Conservation (phyloP, 148 eudicot species). For the Nyssa sinensis region DNA sequence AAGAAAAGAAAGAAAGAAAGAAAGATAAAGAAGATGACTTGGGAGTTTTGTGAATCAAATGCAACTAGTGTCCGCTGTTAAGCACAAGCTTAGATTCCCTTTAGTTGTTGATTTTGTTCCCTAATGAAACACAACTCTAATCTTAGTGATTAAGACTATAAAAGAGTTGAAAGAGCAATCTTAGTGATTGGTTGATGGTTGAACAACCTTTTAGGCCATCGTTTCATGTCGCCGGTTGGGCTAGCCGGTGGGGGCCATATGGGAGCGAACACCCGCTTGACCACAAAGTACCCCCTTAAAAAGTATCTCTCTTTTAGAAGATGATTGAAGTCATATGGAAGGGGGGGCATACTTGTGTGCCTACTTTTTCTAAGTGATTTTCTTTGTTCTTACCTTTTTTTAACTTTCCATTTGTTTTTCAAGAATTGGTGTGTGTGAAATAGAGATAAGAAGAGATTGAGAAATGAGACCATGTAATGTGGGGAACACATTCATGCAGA, state of each 20-base stretch:
- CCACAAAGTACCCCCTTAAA: slow-evolving; percentile 19
- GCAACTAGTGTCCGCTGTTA: background rate
- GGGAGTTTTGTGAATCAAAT: slow-evolving; percentile 4
- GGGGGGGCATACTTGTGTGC: background rate
- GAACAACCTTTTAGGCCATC: slow-evolving; percentile 45
- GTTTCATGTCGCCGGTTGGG: slow-evolving; percentile 41
- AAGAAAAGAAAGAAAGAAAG: too few species aligned
- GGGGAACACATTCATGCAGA: slow-evolving; percentile 49
- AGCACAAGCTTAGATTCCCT: slow-evolving; percentile 16
- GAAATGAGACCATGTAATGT: slow-evolving; percentile 29
- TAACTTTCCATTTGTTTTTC: slow-evolving; percentile 17
- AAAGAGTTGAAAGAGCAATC: background rate
- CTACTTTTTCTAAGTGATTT: slow-evolving; percentile 11
- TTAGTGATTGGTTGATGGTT: slow-evolving; percentile 30
- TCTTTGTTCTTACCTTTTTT: slow-evolving; percentile 2
- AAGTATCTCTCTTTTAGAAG: slow-evolving; percentile 11
- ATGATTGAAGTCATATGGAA: slow-evolving; percentile 20
- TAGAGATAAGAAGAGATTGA: too few species aligned
- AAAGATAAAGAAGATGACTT: background rate
- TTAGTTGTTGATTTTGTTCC: too few species aligned
- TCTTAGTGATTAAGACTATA: slow-evolving; percentile 11
- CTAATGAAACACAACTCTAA: slow-evolving; percentile 26
- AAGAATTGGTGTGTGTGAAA: slow-evolving; percentile 11
- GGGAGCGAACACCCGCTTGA: slow-evolving; percentile 23
- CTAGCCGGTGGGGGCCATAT: slow-evolving; percentile 31